Evolutionary conservation across 352 stramenopile genomes (phyloP).

Genomic region (Globisporangium nagaii): DNA sequence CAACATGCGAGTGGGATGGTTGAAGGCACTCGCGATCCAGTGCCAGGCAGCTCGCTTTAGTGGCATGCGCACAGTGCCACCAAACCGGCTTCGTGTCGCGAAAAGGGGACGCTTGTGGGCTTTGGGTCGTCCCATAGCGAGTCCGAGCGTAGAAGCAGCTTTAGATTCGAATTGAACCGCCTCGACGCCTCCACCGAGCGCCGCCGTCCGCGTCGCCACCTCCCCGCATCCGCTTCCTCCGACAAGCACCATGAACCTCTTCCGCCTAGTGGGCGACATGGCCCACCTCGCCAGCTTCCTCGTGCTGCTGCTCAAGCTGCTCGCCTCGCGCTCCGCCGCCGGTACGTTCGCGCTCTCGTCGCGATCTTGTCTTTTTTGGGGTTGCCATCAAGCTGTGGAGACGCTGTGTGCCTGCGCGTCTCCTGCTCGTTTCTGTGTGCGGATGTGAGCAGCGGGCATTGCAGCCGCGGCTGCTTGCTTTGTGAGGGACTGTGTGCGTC

Average conservation of each 20-base stretch:
- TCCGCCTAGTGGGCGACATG: slow-evolving; percentile 98
- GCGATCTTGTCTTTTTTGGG: neutral
- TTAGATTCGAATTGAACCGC: slow-evolving; percentile 1
- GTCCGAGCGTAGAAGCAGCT: neutral
- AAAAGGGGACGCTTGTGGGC: no score
- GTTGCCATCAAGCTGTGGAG: neutral
- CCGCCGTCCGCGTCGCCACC: neutral
- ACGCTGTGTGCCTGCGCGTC: neutral
- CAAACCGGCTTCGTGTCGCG: no score
- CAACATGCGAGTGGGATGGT: no score
- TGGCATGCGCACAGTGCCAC: no score
- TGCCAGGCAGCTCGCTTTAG: no score
- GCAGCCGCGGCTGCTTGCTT: no score
- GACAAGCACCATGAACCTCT: slow-evolving; percentile 89
- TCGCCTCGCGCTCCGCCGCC: slow-evolving; percentile 72
- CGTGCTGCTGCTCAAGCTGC: slow-evolving; percentile 96
- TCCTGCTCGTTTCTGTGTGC: neutral
- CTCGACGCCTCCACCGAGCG: neutral
- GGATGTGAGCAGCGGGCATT: no score
- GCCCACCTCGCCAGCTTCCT: slow-evolving; percentile 98
- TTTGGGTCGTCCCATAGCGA: no score
- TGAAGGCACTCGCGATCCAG: no score
- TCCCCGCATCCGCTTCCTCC: neutral
- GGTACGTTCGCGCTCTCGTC: slow-evolving; percentile 25
- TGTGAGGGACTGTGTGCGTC: no score